These are phyloP conservation scores for Karstenula rhodostoma DNA, from an alignment of 2,329 filamentous ascomycete species.

Conservation along the genomic window DNA sequence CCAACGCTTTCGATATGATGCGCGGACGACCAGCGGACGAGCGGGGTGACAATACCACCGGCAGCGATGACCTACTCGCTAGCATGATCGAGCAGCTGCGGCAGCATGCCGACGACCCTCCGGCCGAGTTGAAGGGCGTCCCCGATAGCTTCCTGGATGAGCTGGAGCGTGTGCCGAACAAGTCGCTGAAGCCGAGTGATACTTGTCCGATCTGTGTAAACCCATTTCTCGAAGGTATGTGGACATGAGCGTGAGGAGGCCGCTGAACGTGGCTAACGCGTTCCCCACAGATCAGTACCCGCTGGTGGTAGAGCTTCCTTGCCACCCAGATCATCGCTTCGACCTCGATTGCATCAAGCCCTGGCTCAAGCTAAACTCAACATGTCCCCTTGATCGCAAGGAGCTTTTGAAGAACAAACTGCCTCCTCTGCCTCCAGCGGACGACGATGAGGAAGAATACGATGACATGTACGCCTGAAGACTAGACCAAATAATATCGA, in stretches of 20 bases:
- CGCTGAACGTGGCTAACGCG: constrained; percentile 27
- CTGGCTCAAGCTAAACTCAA: constrained; percentile 70
- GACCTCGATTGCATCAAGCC: constrained; percentile 71
- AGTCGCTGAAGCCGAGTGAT: constrained; percentile 61
- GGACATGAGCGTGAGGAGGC: neutral
- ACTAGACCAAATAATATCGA: neutral
- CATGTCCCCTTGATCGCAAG: constrained; percentile 69
- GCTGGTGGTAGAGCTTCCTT: constrained; percentile 69
- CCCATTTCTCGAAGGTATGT: constrained; percentile 65
- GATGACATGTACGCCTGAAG: constrained; percentile 60
- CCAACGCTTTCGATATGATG: constrained; percentile 69
- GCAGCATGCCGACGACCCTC: constrained; percentile 65
- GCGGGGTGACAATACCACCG: constrained; percentile 23
- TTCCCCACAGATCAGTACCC: constrained; percentile 61
- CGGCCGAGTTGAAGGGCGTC: constrained; percentile 67
- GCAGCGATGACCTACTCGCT: constrained; percentile 56
- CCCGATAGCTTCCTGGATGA: constrained; percentile 68
- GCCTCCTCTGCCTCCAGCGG: constrained; percentile 52
- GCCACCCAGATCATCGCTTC: constrained; percentile 68
- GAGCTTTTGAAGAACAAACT: constrained; percentile 64
- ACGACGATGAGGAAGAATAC: constrained; percentile 61
- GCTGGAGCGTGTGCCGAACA: constrained; percentile 66
- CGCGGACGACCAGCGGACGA: constrained; percentile 51
- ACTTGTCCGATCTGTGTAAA: constrained; percentile 69
- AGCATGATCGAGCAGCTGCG: constrained; percentile 65